Evolutionary conservation across 805 yeast species (phyloP), one percentile per base, ranked within the genome.

Genomic region (Groenewaldozyma tartarivorans): DNA sequence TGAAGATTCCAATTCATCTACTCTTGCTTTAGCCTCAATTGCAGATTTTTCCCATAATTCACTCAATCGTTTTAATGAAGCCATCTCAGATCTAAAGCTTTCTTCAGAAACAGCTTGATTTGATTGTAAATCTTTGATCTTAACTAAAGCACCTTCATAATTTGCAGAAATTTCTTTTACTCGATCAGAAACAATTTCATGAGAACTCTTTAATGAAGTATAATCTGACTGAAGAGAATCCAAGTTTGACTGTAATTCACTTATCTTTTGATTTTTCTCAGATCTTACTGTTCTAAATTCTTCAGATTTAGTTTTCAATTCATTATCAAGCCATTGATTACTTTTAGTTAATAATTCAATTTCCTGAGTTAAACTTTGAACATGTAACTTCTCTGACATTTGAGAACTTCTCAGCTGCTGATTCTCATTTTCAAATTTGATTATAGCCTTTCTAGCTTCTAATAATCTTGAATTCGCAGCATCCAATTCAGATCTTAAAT

Each of bases 31-130:
- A 17, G 77, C 66, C 39, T 78, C 80, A 2, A 66, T 64, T 4
- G 74, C 68, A 0, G 76, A 60, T 38, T 67, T 71, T 38, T 78
- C 76, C 41, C 79, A 64, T 15, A 82, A 61, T 33, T 72, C 75
- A 4, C 75, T 63, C 30, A 79, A 58, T 38, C 81, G 75, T 38
- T 79, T 79, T 56, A 80, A 84, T 35, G 74, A 60, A 2, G 74
- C 56, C 60, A 78, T 70, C 52, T 80, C 87, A 24, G 70, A 69
- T 16, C 69, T 48, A 51, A 75, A 76, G 29, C 69, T 72, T 27
- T 69, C 74, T 47, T 75, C 70, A 30, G 67, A 67, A 1, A 56
- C 43, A 1, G 67, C 56, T 9, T 62, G 47, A 20, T 68, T 62
- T 47, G 69, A 75, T 19, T 67, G 68, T 20, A 79, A 54, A 3